Base-by-base conservation (phyloP, 2,329 filamentous ascomycete genomes). In the Pyrenochaeta sp. region DNA sequence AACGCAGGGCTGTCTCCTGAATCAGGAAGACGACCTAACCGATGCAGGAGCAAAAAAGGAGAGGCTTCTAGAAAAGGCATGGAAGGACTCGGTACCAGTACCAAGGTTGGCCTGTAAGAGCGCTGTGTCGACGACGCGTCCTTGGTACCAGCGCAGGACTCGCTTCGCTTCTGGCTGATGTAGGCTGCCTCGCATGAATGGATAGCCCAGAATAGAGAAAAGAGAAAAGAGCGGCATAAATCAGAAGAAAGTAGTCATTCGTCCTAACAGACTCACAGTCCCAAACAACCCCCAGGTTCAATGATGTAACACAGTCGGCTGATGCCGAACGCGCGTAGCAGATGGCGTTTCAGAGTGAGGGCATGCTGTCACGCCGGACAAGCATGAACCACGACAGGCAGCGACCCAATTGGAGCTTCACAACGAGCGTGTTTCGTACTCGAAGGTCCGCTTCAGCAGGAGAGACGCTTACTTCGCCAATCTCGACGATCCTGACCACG, bases 391-490 rank as follows among this genome's bases (percentile, higher is more conserved):
- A 52, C 52, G 37, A 43, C 25, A 32, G n/a, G 39, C 53, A 25
- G 32, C 15, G 10, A 25, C 37, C 25, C 55, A 36, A 68, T 61
- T 66, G 56, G 61, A 49, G 52, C 46, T 12, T 25, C 48, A 46
- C 58, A 59, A 59, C 51, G 49, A 58, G 52, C 59, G 44, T 65
- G 69, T 72, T 72, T 73, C 66, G 68, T 28, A 53, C 56, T 52
- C 47, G 52, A 47, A 60, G 54, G 59, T 49, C 53, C 54, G 65
- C 66, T 69, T 66, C 64, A 69, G 61, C 49, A 61, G 57, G 36
- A 39, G 52, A 40, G 52, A 46, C 49, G 56, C 50, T 49, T 57
- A 50, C 27, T 54, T 66, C 62, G 67, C 63, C 59, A 61, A 67
- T 65, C 62, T 64, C 40, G 52, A 54, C 57, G 58, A 60, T 62